These are phyloP conservation scores for Globisporangium canariense DNA, from an alignment of 352 stramenopile species.

Conservation along the genomic window DNA sequence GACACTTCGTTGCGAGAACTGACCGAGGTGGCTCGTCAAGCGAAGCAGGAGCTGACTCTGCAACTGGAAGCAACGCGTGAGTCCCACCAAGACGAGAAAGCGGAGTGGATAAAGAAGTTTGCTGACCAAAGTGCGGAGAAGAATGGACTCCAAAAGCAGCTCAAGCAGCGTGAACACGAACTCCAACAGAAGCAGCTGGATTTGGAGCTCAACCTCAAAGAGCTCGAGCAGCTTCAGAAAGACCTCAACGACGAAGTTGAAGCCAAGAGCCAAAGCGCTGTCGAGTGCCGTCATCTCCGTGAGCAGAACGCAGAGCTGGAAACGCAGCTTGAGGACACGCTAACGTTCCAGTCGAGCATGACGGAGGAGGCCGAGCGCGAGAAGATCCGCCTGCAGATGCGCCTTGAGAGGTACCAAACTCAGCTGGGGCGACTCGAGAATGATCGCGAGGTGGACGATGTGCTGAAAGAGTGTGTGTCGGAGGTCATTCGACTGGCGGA, in stretches of 20 bases:
- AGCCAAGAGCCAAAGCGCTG: slow-evolving; percentile 19
- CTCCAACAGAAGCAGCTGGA: slow-evolving; percentile 32
- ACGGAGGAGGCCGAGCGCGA: slow-evolving; percentile 33
- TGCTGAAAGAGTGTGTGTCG: slow-evolving; percentile 51
- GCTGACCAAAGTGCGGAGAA: slow-evolving; percentile 64
- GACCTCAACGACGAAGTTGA: slow-evolving; percentile 32
- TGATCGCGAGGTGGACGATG: slow-evolving; percentile 48
- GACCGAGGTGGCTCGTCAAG: slow-evolving; percentile 25
- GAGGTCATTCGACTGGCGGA: slow-evolving; percentile 53
- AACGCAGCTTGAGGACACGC: slow-evolving; percentile 24
- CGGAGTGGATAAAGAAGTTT: slow-evolving; percentile 60
- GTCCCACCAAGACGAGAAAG: slow-evolving; percentile 42
- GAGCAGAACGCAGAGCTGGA: slow-evolving; percentile 28
- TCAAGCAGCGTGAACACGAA: slow-evolving; percentile 42
- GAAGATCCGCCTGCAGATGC: slow-evolving; percentile 29
- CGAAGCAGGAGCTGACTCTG: slow-evolving; percentile 33
- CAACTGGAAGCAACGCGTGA: slow-evolving; percentile 34
- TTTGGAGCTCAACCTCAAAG: slow-evolving; percentile 43
- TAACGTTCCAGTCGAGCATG: slow-evolving; percentile 14
- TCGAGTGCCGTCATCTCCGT: slow-evolving; percentile 25
- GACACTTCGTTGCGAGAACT: slow-evolving; percentile 32
- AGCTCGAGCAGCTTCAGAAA: slow-evolving; percentile 37
- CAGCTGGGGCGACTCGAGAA: slow-evolving; percentile 50
- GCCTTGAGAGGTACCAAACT: slow-evolving; percentile 51
- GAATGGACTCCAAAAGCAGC: slow-evolving; percentile 41